Percentiles rank a stretch among this genome's conserved stretches.
phyloP scores from a whole-genome alignment of 2,329 filamentous ascomycete species.

The Pestalotiopsis fici region DNA sequence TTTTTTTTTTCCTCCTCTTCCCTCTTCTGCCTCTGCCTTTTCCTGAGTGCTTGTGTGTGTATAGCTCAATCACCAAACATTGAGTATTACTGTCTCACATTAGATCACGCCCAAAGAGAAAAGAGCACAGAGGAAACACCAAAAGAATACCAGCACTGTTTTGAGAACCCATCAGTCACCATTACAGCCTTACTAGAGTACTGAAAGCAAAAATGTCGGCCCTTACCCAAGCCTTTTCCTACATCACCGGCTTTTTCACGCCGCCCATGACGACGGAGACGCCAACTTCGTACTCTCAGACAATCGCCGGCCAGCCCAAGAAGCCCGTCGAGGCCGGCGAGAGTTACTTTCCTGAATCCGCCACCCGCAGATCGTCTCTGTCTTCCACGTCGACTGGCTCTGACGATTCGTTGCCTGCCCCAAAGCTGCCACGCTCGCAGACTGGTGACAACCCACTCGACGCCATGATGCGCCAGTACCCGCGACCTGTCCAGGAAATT shows the following conservation, averaged over 20 bases:
- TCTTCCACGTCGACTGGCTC: conserved; percentile 15
- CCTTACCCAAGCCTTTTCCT: conserved; percentile 10
- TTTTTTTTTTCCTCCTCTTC: neutral
- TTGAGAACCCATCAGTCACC: neutral
- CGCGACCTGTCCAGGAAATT: conserved; percentile 23
- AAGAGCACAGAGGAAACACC: no score
- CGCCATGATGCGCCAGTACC: conserved; percentile 25
- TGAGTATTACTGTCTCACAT: no score
- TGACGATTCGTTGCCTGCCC: conserved; percentile 21
- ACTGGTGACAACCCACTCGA: conserved; percentile 24
- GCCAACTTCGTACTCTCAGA: neutral
- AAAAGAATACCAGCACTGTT: no score
- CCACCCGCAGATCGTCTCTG: conserved; percentile 10
- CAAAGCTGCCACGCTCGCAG: neutral
- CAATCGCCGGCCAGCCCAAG: neutral
- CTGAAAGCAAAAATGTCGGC: conserved; percentile 7
- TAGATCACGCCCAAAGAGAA: no score
- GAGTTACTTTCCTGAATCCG: conserved; percentile 13
- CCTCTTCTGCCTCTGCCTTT: neutral
- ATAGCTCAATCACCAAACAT: neutral
- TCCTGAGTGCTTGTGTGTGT: neutral
- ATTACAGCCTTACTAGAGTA: neutral
- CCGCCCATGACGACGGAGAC: neutral
- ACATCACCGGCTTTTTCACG: conserved; percentile 9
- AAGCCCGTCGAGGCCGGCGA: conserved; percentile 8